Base-by-base conservation (phyloP, 805 yeast species). In the Spathaspora arborariae region DNA sequence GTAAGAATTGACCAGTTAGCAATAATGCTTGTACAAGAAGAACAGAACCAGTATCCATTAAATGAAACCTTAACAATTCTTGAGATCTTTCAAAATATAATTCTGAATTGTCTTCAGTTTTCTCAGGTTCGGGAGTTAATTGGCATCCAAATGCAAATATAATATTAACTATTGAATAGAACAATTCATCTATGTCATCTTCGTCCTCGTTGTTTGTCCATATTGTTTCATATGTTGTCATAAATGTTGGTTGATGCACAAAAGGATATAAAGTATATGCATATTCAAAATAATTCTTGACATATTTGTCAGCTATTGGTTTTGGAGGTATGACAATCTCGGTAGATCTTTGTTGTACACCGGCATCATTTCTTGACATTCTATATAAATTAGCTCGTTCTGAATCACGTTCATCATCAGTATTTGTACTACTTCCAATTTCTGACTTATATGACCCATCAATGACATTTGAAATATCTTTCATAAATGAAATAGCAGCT, bases 191-290 rank as follows among this genome's bases (percentile, higher is more conserved):
- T 9, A 49, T 49, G 20, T 50, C 55, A 30, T 45, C 51, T 15
- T 41, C 21, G 10, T 33, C 22, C 11, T 27, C 42, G 5, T 42
- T 36, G 6, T 35, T 49, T 3, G 43, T 18, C 62, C 62, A 57
- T 11, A 57, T 39, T 8, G 46, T 47, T 20, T 56, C 53, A 45
- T 58, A 58, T 4, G 58, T 47, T 3, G 44, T 44, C 55, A 58
- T 55, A 34, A 57, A 57, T 19, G 57, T 52, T 4, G 61, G 60
- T 41, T 45, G 45, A 37, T 58, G 63, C 21, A 58, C 50, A 46
- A 58, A 56, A 2, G 63, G 63, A 33, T 55, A 57, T 20, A 57
- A 46, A 9, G 57, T 46, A 39, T 57, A 57, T n/a, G 58, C 56
- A 44, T 45, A 55, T 18, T 49, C 52, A 41, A 58, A 56, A 41